Base-by-base conservation (phyloP, 768 basidiomycete species). In the Suillus luteus region DNA sequence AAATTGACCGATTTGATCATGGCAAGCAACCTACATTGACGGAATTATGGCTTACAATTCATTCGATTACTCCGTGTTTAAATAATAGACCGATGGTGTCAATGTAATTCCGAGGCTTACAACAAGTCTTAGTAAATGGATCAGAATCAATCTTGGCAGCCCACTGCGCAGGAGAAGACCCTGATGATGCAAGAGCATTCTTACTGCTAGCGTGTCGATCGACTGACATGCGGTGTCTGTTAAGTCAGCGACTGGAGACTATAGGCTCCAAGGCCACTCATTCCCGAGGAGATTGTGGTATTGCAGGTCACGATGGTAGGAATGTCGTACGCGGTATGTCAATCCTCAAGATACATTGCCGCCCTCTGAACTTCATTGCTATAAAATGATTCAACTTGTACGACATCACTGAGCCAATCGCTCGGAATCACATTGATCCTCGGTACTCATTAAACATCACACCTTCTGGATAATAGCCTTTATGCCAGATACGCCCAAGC, bases 241-340 rank as follows among this genome's bases (percentile, higher is more conserved):
- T 24, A 24, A 22, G 24, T n/a, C 10, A 44, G 43, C 17, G 14
- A 41, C 17, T 17, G 15, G 6, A 41, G 15, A n/a, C 19, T 4
- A 31, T 31, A 15, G 19, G 31, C 7, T 38, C 37, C 37, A 40
- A 57, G 37, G 9, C 38, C 8, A 10, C 55, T 40, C 40, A 58
- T 58, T 41, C 27, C 57, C 57, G 57, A 58, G 57, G 57, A 58
- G 57, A 58, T 58, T 19, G 40, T 27, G 9, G 15, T 17, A 19
- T 8, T 17, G 10, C 15, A 8, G 22, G 27, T 31, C 7, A 19
- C 40, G 27, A 19, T 19, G 19, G 17, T 40, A 58, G 41, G 40
- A 58, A 58, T 58, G 17, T 58, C 57, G 40, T 58, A 58, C 38
- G 17, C 27, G 57, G 17, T 19, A 27, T n/a, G 52, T 10, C 49